Base-by-base conservation (phyloP, 441 rosid genomes). In the Gossypium schwendimanii region DNA sequence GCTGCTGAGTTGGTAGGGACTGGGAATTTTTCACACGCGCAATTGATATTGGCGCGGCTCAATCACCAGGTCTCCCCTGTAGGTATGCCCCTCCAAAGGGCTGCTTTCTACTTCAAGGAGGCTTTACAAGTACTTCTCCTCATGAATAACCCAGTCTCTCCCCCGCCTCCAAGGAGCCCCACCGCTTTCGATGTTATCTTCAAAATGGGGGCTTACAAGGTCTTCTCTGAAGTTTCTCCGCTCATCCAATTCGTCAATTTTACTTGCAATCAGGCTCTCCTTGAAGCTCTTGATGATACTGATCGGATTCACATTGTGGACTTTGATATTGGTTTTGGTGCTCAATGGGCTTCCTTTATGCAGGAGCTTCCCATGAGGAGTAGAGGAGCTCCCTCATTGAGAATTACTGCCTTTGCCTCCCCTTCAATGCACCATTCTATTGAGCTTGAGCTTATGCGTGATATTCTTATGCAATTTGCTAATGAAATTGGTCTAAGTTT, bases 1-100 rank as follows among this genome's bases (percentile, higher is more conserved):
- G 87, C 90, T 23, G 87, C 85, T 15, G 90, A 89, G 82, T 59
- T 85, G 79, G 77, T 89, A 65, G 90, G 80, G 74, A 81, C 87
- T 45, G 90, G 94, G 78, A 87, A 86, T 72, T 75, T 77, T 81
- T 71, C 82, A 77, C 88, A 79, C 89, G 96, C 93, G 91, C 96
- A 90, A 84, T 89, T 82, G 96, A 90, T 90, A 90, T 90, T 88
- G 92, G 91, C 96, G 96, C 96, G 93, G 96, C 96, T 90, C 96
- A 88, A 90, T 90, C 96, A 90, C 78, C 90, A 87, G 85, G 88
- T 89, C 60, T 75, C 77, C 69, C 82, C 92, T 11, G 69, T 69
- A 2, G 94, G 92, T 39, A 86, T 84, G 89, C 92, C 94, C 74
- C 79, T 79, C 54, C 79, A 76, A 11, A 81, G 92, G 85, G 91